Base-by-base conservation (phyloP, 495 filamentous ascomycete genomes). In the Neurospora africana region DNA sequence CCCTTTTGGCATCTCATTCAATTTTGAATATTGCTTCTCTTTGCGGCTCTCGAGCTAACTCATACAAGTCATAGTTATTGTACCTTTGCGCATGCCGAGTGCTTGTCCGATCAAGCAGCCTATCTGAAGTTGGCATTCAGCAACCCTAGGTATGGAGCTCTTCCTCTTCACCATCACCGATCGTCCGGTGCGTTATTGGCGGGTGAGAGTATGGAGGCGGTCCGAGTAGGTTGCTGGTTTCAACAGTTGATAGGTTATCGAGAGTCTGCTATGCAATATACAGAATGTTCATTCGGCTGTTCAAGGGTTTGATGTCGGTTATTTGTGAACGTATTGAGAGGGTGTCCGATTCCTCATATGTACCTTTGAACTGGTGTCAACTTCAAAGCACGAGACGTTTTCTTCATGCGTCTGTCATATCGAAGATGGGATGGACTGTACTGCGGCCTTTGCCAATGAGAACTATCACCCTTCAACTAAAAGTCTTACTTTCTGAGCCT, bases 1-100 rank as follows among this genome's bases (percentile, higher is more conserved):
- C 85, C 79, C 77, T 75, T 73, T 75, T 68, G n/a, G 68, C 74
- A 74, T 37, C 72, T 72, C 35, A 44, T 44, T 43, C 13, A 8
- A 65, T 8, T 17, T 33, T 19, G 53, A 17, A 65, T 33, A 3
- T 19, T 19, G 27, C 10, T 27, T 19, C 27, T 33, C 27, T 65
- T 65, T 33, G 27, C 7, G 27, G 53, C 53, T 65, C 53, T 5
- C 13, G 27, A 65, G 27, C 53, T 65, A 65, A 65, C 53, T 19
- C 27, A 33, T 30, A 61, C 15, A 33, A 33, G 15, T 33, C 0
- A 19, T 19, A 65, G 53, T 65, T 27, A 10, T 53, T 47, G 41
- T 44, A 8, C 27, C 23, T 61, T 53, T 30, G 6, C 23, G 15
- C 53, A 30, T 58, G 47, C 13, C 21, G 21, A 58, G 23, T 58